Percentiles rank a stretch among this genome's conserved stretches.
Conservation (phyloP, 495 filamentous ascomycete species). For the Tuber calosporum region DNA sequence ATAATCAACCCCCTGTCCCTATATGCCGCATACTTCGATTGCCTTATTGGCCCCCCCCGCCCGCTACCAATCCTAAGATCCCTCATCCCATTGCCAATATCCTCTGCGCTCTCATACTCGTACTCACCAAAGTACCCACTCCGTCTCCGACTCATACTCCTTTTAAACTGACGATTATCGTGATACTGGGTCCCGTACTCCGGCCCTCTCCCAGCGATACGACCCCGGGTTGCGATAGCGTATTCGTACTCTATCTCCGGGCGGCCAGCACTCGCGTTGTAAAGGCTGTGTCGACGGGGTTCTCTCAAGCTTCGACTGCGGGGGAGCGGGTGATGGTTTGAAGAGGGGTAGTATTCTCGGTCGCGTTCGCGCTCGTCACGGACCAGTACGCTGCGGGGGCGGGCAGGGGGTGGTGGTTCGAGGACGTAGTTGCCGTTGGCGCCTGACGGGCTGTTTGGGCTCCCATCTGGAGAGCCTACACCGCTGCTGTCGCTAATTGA, state of each 20-base stretch:
- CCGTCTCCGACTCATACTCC: conserved; percentile 25
- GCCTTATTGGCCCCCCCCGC: neutral
- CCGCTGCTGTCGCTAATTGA: conserved; percentile 33
- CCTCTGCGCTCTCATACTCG: conserved; percentile 33
- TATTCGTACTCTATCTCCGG: conserved; percentile 22
- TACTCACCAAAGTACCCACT: conserved; percentile 30
- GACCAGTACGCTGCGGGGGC: conserved; percentile 26
- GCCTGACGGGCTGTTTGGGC: neutral
- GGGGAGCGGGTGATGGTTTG: conserved; percentile 20
- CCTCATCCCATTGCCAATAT: conserved; percentile 13
- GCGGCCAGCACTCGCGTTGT: conserved; percentile 4
- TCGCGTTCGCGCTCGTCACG: conserved; percentile 15
- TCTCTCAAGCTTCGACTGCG: conserved; percentile 28
- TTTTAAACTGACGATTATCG: conserved; percentile 5
- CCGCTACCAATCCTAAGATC: conserved; percentile 19
- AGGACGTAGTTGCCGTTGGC: conserved; percentile 25
- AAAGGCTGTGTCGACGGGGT: conserved; percentile 14
- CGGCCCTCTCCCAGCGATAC: conserved; percentile 1
- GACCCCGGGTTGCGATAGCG: conserved; percentile 10
- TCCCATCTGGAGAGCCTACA: conserved; percentile 20
- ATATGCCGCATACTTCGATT: conserved; percentile 8
- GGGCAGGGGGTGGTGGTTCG: conserved; percentile 31
- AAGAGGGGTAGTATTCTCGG: conserved; percentile 24
- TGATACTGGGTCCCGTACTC: conserved; percentile 26
- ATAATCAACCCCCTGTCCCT: conserved; percentile 15